phyloP scores from a whole-genome alignment of 2,329 filamentous ascomycete species.

The Aspergillus proliferans region DNA sequence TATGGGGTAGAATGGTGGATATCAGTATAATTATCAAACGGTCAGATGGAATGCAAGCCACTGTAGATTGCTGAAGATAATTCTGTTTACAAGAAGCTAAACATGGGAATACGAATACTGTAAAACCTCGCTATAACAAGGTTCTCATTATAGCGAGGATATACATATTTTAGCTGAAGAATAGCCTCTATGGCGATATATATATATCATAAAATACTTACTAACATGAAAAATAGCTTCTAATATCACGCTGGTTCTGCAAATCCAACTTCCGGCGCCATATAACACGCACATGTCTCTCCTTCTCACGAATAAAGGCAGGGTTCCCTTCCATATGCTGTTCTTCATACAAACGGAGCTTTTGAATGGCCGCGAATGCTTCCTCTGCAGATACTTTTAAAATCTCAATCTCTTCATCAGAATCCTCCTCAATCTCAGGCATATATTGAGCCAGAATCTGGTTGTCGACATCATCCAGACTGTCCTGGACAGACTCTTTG shows the following conservation, averaged over 20 bases:
- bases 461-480: constrained; percentile 2
- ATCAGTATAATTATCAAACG: no score
- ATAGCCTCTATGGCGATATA: background rate
- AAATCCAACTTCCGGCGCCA: background rate
- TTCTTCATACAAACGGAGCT: background rate
- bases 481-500: constrained; percentile 5
- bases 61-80: no score
- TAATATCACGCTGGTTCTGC: background rate
- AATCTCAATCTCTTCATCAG: background rate
- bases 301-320: background rate
- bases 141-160: background rate
- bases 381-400: background rate
- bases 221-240: background rate
- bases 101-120: no score
- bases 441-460: background rate
- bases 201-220: background rate
- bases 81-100: no score
- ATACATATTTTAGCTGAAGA: no score
- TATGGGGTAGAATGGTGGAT: no score
- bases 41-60: no score
- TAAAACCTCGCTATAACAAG: no score
- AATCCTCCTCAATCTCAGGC: background rate
- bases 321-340: background rate
- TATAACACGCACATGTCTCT: background rate
- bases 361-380: background rate